Evolutionary conservation across 192 early-diverging fungal genomes (phyloP).

Genomic region (Podila minutissima): DNA sequence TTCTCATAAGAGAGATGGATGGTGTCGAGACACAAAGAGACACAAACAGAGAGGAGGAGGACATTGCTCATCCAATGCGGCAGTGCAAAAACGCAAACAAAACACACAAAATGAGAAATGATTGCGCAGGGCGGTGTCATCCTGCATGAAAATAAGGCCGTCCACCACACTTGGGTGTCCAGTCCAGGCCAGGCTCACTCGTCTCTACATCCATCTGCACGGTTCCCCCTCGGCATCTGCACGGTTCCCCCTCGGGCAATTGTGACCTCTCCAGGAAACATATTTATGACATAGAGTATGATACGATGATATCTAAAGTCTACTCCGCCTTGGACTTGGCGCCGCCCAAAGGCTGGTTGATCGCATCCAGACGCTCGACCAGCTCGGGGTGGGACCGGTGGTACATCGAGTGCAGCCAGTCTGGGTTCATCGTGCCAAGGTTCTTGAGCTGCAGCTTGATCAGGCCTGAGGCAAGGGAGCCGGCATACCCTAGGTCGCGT

Average conservation of each 20-base stretch:
- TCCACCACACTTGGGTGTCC: too few species aligned
- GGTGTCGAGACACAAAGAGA: too few species aligned
- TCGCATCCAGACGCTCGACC: conserved; percentile 82
- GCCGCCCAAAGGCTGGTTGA: conserved; percentile 12
- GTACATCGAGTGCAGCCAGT: conserved; percentile 89
- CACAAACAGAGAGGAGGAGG: too few species aligned
- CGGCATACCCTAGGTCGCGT: conserved; percentile 82
- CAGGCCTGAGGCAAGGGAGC: conserved; percentile 75
- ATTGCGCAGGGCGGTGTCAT: not conserved
- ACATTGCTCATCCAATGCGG: too few species aligned
- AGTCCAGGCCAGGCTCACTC: too few species aligned
- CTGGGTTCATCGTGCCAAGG: conserved; percentile 85
- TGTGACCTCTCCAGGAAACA: too few species aligned
- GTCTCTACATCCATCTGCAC: too few species aligned
- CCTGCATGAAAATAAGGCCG: not conserved
- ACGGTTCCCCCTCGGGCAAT: too few species aligned
- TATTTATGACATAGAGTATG: not conserved
- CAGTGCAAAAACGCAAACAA: too few species aligned
- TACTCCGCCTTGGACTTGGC: conserved; percentile 36
- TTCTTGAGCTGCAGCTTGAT: conserved; percentile 95
- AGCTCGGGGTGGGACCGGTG: conserved; percentile 94
- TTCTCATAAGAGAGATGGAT: too few species aligned
- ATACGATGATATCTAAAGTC: not conserved
- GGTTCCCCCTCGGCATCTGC: too few species aligned
- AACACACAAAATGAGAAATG: not conserved